Evolutionary conservation across 495 filamentous ascomycete genomes (phyloP), one percentile per base, ranked within the genome.

Genomic region (Daldinia caldariorum): DNA sequence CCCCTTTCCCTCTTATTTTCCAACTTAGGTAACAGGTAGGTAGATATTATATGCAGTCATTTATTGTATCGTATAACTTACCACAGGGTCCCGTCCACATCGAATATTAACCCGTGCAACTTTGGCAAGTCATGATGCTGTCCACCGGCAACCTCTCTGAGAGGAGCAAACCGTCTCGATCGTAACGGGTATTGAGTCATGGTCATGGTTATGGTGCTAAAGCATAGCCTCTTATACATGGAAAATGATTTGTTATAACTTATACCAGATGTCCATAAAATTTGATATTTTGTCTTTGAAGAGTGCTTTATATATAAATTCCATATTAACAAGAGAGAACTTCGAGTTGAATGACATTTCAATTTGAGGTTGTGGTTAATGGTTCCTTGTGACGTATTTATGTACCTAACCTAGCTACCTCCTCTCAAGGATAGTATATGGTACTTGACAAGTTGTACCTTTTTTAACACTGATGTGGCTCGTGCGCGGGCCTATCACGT

Each of bases 31-130:
- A n/a, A n/a, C n/a, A n/a, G n/a, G 9, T 7, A 53, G 2, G 0
- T 32, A 13, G 22, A 32, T 31, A 9, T 2, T 3, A 56, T 38
- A 7, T 56, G 9, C 53, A 35, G 34, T 35, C 10, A 18, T 2
- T 37, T 12, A 47, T 20, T 6, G 4, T 18, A 18, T 31, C 35
- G 38, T 34, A 18, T 7, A 18, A 83, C 87, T 84, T 79, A 94
- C 94, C 91, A 97, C 54, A 98, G 78, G 20, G 94, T 98, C 6
- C 94, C 94, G 78, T 98, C 94, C 35, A 98, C 91, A 81, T 98
- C 94, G 78, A 98, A 98, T 34, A 97, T 88, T 6, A 98, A 86
- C 1, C 94, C 94, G 70, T 89, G 87, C 55, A 98, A 79, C 56
- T 79, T 83, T 39, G 90, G 90, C 10, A 81, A 81, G 61, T 78